A percentile compares a stretch with the other conserved stretches of the same genome.
phyloP scores from a whole-genome alignment of 1,139 yeast species.

The Taphrina pruni region DNA sequence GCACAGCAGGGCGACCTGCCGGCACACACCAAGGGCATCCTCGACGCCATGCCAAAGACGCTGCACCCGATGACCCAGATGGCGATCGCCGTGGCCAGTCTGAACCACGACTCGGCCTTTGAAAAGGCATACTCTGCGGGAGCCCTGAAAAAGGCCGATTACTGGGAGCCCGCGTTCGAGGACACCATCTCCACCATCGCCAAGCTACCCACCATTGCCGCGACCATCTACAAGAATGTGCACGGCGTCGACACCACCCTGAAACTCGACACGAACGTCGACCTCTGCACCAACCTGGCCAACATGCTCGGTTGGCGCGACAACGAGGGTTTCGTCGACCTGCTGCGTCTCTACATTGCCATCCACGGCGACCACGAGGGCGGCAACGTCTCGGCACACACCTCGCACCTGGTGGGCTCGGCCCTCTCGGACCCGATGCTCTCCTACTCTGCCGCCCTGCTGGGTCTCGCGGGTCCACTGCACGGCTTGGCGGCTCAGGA shows the following conservation, averaged over 20 bases:
- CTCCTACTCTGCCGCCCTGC: conserved; percentile 92
- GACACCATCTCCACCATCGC: conserved; percentile 69
- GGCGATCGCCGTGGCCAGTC: conserved; percentile 88
- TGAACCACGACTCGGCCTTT: conserved; percentile 87
- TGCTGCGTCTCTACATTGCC: conserved; percentile 92
- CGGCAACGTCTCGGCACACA: conserved; percentile 98
- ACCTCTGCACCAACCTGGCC: conserved; percentile 94
- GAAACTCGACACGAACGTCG: conserved; percentile 60
- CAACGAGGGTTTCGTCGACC: conserved; percentile 72
- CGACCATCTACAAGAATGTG: conserved; percentile 69
- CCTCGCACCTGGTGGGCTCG: conserved; percentile 93
- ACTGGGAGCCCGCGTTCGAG: conserved; percentile 72
- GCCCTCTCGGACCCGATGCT: conserved; percentile 94
- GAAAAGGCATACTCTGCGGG: conserved; percentile 92
- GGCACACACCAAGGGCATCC: conserved; percentile 78
- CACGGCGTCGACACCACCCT: conserved; percentile 68
- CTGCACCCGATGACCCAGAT: conserved; percentile 98
- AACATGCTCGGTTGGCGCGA: conserved; percentile 78
- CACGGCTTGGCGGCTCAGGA: conserved; percentile 97
- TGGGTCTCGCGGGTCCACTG: conserved; percentile 97
- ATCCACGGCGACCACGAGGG: conserved; percentile 99
- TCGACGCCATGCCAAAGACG: conserved; percentile 81
- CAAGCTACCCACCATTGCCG: conserved; percentile 69
- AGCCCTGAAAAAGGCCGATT: conserved; percentile 55
- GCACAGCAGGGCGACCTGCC: conserved; percentile 85